Conservation (phyloP, 306 rosid genomes). For the Hippophae gyantsensis region DNA sequence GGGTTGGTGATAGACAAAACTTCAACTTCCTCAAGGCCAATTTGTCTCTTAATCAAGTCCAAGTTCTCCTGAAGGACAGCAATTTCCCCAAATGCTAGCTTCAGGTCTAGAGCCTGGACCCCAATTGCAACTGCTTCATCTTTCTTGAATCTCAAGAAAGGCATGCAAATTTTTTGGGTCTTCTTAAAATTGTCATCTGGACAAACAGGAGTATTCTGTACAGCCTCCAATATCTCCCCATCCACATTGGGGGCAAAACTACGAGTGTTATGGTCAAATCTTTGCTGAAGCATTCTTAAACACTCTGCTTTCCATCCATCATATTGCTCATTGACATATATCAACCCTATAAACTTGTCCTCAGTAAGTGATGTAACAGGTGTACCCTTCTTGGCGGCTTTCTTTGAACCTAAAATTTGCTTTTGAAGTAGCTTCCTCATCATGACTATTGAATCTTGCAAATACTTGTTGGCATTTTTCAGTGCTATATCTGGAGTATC, state of each 20-base stretch:
- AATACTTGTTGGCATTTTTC: slow-evolving; percentile 70
- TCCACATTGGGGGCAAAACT: slow-evolving; percentile 51
- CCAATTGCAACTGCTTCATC: slow-evolving; percentile 66
- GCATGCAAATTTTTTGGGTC: slow-evolving; percentile 71
- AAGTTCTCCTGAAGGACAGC: slow-evolving; percentile 67
- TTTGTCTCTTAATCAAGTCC: slow-evolving; percentile 73
- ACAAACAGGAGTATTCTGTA: slow-evolving; percentile 48
- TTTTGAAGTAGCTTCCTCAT: slow-evolving; percentile 86
- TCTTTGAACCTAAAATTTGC: slow-evolving; percentile 67
- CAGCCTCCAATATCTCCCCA: slow-evolving; percentile 46
- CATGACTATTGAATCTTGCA: slow-evolving; percentile 70
- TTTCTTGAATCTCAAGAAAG: slow-evolving; percentile 76
- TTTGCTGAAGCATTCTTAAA: slow-evolving; percentile 51
- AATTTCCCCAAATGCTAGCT: slow-evolving; percentile 70
- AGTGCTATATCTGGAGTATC: slow-evolving; percentile 60
- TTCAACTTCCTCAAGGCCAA: slow-evolving; percentile 63
- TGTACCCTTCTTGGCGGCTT: slow-evolving; percentile 48
- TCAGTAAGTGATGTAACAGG: slow-evolving; percentile 37
- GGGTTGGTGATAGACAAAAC: slow-evolving; percentile 50
- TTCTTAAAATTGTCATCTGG: slow-evolving; percentile 49
- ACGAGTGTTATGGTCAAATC: slow-evolving; percentile 31
- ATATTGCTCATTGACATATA: slow-evolving; percentile 70
- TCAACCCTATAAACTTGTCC: slow-evolving; percentile 42
- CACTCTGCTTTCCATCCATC: slow-evolving; percentile 90
- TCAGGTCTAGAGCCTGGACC: slow-evolving; percentile 62